These are phyloP conservation scores for Mucor piriformis DNA, from an alignment of 371 early-diverging fungal genomes.

Conservation along the genomic window DNA sequence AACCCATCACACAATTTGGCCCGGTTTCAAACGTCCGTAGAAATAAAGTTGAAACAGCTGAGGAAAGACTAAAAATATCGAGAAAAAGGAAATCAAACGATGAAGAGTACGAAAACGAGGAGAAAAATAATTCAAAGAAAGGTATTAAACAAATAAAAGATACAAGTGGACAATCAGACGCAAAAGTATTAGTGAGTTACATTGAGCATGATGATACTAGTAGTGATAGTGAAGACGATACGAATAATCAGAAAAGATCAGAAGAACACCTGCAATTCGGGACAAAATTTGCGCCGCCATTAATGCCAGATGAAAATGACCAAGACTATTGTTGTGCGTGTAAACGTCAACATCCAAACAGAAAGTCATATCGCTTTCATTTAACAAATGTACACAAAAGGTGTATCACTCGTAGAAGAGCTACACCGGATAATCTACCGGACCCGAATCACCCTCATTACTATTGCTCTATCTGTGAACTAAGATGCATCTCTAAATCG, in stretches of 20 bases:
- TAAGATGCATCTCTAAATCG: neutral
- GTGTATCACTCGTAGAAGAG: neutral
- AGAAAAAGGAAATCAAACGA: no score
- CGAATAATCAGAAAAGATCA: neutral
- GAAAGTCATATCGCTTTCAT: neutral
- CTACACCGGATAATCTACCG: neutral
- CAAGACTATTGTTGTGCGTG: neutral
- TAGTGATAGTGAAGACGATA: no score
- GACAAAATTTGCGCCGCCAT: neutral
- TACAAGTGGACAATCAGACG: no score
- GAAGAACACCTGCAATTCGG: neutral
- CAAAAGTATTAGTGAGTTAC: no score
- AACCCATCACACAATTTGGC: no score
- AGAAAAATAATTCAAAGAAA: no score
- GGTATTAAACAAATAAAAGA: no score
- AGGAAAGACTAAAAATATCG: no score
- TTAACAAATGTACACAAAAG: neutral
- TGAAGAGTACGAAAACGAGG: no score
- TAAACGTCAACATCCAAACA: neutral
- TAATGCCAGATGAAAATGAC: neutral
- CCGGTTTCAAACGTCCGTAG: no score
- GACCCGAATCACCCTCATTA: neutral
- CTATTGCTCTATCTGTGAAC: neutral
- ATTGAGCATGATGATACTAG: no score
- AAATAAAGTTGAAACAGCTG: no score